Evolutionary conservation across 441 rosid species (phyloP), one percentile per base, ranked within the genome.

Genomic region (Eruca vesicaria): DNA sequence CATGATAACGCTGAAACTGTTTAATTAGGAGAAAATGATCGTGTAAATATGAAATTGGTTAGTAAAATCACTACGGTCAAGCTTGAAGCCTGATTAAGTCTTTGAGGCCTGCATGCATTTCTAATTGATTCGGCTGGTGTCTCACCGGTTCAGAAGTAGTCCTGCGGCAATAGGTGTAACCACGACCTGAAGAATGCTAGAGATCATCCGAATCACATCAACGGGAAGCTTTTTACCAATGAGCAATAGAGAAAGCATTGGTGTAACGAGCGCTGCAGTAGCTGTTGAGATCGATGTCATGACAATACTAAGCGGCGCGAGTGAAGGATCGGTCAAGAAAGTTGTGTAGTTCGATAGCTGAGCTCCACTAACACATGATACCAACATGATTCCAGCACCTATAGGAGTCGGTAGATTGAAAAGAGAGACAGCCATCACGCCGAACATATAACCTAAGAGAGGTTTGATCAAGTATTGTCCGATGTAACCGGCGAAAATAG

Each of bases 351-450:
- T 92, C 19, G 99, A 92, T 64, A 95, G 90, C 84, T 95, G 99
- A 61, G 99, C 98, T 26, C 99, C 97, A 18, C 99, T 92, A 53
- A 95, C 97, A 78, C 99, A 95, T 33, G 99, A 92, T 8, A 86
- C 91, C 87, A 95, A 78, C 97, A 92, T 95, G 71, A 95, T 87
- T 81, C 99, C 97, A 6, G 92, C 98, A 92, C 97, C 97, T 76
- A 89, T 75, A 2, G 98, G 63, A 71, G 89, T 87, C 14, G 96
- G 99, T 66, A 92, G 89, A 31, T 85, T 83, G 79, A 90, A 86
- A 53, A 80, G 21, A 57, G 92, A 68, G 28, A 90, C 93, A 11
- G 94, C 74, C 16, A 88, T 66, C 21, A 81, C 15, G 77, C 97
- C 96, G 75, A 89, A 87, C 53, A 88, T 67, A 76, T 90, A 92